Percentiles rank a stretch among this genome's conserved stretches.
These are phyloP conservation scores for Aegilops sharonensis DNA, from an alignment of 176 grass and related monocot species.

Conservation along the genomic window DNA sequence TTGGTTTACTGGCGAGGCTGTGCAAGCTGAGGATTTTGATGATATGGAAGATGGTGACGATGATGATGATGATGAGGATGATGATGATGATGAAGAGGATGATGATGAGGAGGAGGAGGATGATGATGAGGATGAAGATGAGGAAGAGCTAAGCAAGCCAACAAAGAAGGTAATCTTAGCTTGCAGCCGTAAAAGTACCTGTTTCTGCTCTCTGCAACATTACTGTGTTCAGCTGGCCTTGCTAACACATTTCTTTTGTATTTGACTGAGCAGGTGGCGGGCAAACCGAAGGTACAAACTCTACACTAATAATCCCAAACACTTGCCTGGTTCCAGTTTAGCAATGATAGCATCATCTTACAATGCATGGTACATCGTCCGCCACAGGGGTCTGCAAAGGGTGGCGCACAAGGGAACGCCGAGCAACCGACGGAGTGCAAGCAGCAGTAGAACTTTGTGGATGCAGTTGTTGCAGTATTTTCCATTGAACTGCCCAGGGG, in stretches of 20 bases:
- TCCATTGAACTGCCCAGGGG: conserved; percentile 18
- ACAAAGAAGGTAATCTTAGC: conserved; percentile 30
- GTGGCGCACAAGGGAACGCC: conserved; percentile 41
- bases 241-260: conserved; percentile 21
- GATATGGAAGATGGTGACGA: conserved; percentile 51
- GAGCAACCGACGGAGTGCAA: conserved; percentile 88
- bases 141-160: conserved; percentile 57
- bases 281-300: conserved; percentile 34
- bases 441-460: conserved; percentile 61
- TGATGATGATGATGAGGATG: not conserved
- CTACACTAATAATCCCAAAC: not conserved
- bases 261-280: conserved; percentile 2
- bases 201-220: not conserved
- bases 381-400: conserved; percentile 49
- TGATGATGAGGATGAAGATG: conserved; percentile 46
- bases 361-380: conserved; percentile 1
- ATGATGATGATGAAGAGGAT: fast-evolving
- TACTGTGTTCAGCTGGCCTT: not conserved
- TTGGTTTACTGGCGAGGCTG: conserved; percentile 87
- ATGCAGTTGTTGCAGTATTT: conserved; percentile 23
- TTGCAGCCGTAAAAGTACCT: not conserved
- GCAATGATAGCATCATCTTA: not conserved
- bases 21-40: conserved; percentile 61
- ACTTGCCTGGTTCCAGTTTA: not conserved
- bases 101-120: conserved; percentile 27